Percentiles rank a stretch among this genome's conserved stretches.
phyloP scores from a whole-genome alignment of 345 rosid species.

The Erucastrum elatum region DNA sequence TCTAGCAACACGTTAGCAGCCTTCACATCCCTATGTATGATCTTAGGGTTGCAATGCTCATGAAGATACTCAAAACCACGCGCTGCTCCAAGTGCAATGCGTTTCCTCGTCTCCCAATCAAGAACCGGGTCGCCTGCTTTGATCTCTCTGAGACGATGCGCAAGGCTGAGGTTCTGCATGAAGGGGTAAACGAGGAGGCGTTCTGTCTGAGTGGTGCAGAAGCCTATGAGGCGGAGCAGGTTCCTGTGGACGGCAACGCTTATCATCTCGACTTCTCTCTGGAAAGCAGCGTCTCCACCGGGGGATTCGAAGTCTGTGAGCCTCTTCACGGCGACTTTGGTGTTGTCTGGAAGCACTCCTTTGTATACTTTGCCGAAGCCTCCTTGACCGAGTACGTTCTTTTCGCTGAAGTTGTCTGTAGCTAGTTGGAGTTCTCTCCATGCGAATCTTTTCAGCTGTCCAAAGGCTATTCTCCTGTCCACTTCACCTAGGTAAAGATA shows the following conservation, averaged over 20 bases:
- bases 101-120: neutral
- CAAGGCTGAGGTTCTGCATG: neutral
- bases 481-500: neutral
- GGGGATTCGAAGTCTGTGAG: neutral
- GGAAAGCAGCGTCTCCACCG: neutral
- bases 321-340: neutral
- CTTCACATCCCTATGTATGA: constrained; percentile 90
- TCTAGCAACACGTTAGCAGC: constrained; percentile 96
- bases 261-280: neutral
- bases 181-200: neutral
- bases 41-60: neutral
- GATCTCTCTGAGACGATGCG: neutral
- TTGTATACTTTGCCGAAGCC: neutral
- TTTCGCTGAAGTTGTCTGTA: neutral
- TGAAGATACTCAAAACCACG: neutral
- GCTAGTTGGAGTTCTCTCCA: neutral
- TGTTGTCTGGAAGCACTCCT: neutral
- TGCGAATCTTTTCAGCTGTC: neutral
- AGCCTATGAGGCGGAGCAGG: neutral
- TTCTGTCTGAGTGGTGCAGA: neutral
- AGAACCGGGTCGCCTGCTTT: neutral
- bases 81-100: neutral
- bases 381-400: neutral
- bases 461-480: neutral
- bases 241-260: neutral